phyloP scores from a whole-genome alignment of 164 flowering plant genomes.

The Vitis vinifera region DNA sequence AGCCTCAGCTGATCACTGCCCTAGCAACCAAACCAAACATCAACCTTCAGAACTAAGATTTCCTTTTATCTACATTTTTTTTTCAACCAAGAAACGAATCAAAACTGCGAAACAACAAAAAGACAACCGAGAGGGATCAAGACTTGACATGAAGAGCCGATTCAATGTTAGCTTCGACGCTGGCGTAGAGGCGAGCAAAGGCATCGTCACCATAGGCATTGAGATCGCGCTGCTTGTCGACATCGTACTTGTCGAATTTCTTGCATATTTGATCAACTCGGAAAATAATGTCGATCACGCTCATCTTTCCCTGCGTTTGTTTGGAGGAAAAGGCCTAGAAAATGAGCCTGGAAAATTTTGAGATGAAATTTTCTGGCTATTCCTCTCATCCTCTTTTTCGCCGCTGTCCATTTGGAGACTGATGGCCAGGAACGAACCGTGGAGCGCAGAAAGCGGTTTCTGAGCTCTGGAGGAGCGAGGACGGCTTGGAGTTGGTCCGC shows the following conservation, averaged over 20 bases:
- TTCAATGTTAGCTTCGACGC: constrained; percentile 46
- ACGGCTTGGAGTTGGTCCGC: background rate
- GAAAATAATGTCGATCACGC: constrained; percentile 45
- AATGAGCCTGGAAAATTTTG: background rate
- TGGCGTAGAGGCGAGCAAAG: constrained; percentile 48
- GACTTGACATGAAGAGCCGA: constrained; percentile 35
- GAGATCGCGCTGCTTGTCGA: constrained; percentile 48
- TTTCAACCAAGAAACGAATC: background rate
- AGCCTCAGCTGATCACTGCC: background rate
- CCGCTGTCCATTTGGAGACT: background rate
- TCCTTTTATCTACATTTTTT: no score
- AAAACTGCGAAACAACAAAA: background rate
- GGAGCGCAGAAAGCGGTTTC: constrained; percentile 10
- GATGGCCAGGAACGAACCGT: constrained; percentile 13
- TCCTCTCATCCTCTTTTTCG: constrained; percentile 3
- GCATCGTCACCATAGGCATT: constrained; percentile 45
- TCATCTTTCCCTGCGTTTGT: constrained; percentile 19
- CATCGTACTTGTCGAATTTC: constrained; percentile 58
- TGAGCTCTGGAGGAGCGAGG: background rate
- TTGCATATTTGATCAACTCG: constrained; percentile 59
- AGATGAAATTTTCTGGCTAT: background rate
- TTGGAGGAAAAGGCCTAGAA: background rate
- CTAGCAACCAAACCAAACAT: background rate
- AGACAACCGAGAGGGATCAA: background rate
- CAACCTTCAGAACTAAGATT: no score